phyloP scores from a whole-genome alignment of 2,329 filamentous ascomycete genomes.

The Aspergillus pseudonomiae region DNA sequence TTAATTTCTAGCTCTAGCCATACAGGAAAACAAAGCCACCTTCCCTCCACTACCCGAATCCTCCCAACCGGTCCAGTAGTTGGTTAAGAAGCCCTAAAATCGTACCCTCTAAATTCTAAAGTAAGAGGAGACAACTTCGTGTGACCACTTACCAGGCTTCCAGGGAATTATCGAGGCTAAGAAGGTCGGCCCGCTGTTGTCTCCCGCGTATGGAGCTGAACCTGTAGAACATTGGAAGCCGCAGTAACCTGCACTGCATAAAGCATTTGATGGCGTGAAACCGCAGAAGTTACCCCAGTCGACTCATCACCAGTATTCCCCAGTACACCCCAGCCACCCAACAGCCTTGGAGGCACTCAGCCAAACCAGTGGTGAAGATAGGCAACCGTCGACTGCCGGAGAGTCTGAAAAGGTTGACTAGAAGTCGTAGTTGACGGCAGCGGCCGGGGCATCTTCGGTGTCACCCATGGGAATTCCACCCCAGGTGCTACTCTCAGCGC shows the following conservation, averaged over 20 bases:
- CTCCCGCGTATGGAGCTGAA: background rate
- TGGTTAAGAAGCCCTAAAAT: background rate
- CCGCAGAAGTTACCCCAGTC: background rate
- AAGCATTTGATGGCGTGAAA: background rate
- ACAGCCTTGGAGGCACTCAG: background rate
- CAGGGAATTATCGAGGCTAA: background rate
- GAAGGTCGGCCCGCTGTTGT: background rate
- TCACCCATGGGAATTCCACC: slow-evolving; percentile 18
- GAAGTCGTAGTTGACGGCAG: slow-evolving; percentile 5
- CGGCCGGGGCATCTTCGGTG: slow-evolving; percentile 11
- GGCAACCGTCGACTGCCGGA: background rate
- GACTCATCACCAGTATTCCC: background rate
- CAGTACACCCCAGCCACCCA: background rate
- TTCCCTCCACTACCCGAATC: slow-evolving; percentile 2
- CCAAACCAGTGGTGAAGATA: background rate
- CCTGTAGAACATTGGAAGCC: background rate
- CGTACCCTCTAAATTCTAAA: background rate
- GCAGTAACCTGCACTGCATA: slow-evolving; percentile 1
- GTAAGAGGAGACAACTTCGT: background rate
- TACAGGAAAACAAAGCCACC: slow-evolving; percentile 8
- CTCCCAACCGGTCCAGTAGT: slow-evolving; percentile 10
- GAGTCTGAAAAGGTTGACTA: background rate
- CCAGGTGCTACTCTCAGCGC: slow-evolving; percentile 19
- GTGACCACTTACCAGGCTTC: background rate
- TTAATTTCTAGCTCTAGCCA: background rate